Conservation (phyloP, 1,284 basidiomycete species). For the Sanghuangporus weigelae region DNA sequence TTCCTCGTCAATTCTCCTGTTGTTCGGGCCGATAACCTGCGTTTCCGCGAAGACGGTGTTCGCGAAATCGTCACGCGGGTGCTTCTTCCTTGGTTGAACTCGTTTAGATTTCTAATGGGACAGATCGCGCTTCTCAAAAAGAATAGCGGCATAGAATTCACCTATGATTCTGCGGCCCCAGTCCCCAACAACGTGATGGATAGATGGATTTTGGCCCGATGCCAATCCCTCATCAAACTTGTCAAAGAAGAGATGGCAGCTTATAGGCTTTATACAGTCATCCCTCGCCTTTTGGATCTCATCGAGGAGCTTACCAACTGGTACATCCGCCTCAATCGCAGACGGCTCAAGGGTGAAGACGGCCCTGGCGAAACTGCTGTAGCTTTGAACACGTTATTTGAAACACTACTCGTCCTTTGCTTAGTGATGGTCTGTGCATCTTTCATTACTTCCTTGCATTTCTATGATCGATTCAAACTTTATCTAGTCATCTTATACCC, state of each 20-base stretch:
- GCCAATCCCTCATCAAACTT: conserved; percentile 91
- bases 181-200: conserved; percentile 96
- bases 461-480: too few relatives aligned
- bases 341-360: conserved; percentile 92
- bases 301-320: conserved; percentile 98
- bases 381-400: not conserved
- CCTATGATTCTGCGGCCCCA: conserved; percentile 69
- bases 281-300: conserved; percentile 81
- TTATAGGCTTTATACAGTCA: not conserved
- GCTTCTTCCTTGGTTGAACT: conserved; percentile 98
- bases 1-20: conserved; percentile 99
- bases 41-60: conserved; percentile 97
- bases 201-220: conserved; percentile 94
- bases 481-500: not conserved
- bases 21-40: conserved; percentile 94
- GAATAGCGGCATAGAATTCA: not conserved
- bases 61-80: conserved; percentile 94
- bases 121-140: conserved; percentile 80
- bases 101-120: conserved; percentile 98
- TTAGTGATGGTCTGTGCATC: not conserved
- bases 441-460: too few relatives aligned
- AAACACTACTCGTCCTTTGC: not conserved
- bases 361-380: conserved; percentile 79
- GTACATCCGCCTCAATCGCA: conserved; percentile 99
- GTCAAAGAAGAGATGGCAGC: conserved; percentile 50